Base-by-base conservation (phyloP, 345 rosid species). In the Zanthoxylum bungeanum region DNA sequence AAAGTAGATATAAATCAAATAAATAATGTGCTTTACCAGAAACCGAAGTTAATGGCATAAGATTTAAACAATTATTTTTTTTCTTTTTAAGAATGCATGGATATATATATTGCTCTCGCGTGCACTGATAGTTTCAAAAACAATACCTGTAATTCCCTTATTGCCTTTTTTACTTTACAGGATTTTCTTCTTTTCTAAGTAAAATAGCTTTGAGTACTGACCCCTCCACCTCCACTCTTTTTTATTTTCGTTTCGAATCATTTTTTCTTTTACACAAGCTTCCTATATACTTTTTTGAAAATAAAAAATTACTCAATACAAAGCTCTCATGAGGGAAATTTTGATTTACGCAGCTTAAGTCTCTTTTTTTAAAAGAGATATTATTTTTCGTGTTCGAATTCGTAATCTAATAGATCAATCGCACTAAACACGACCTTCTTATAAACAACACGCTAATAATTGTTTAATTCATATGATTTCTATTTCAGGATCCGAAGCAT, bases 401-500 rank as follows among this genome's bases (percentile, higher is more conserved):
- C n/a, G n/a, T n/a, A n/a, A n/a, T n/a, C n/a, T n/a, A n/a, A n/a
- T n/a, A n/a, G n/a, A n/a, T n/a, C n/a, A n/a, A n/a, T n/a, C n/a
- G n/a, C n/a, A n/a, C n/a, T n/a, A n/a, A n/a, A n/a, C n/a, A n/a
- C n/a, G n/a, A n/a, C n/a, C n/a, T n/a, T n/a, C n/a, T n/a, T n/a
- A n/a, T n/a, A n/a, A n/a, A n/a, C n/a, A n/a, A n/a, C n/a, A n/a
- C n/a, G n/a, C n/a, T n/a, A n/a, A n/a, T n/a, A n/a, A n/a, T n/a
- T n/a, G n/a, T n/a, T n/a, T n/a, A n/a, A n/a, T n/a, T n/a, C n/a
- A n/a, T n/a, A n/a, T n/a, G n/a, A n/a, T n/a, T n/a, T n/a, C n/a
- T n/a, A n/a, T n/a, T 44, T 44, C 57, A 95, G 99, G 99, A 95
- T 86, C 99, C 99, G 61, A 95, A 95, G 82, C 99, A 92, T 68